Base-by-base conservation (phyloP, 2,329 filamentous ascomycete species). In the Pestalotiopsis sp. region DNA sequence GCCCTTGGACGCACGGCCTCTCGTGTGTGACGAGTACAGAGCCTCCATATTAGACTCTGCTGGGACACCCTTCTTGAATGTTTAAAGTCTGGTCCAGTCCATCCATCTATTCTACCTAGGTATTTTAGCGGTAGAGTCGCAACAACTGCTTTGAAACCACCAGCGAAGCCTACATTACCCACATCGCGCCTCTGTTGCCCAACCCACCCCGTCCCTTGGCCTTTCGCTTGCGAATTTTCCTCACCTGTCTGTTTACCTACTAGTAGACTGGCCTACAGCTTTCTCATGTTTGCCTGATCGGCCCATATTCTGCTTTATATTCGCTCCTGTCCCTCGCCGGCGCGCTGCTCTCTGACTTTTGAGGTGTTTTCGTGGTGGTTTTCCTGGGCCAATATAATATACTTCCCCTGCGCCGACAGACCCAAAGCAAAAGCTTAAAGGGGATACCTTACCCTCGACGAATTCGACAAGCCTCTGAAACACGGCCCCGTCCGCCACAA, bases 71-170 rank as follows among this genome's bases (percentile, higher is more conserved):
- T 49, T 49, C 17, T 36, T 25, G 20, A 20, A 65, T 20, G 62
- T 38, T 40, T 65, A 65, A 65, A 38, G 45, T 25, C 49, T 36
- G 64, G 64, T 58, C 64, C 64, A 66, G 52, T 45, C 49, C 64
- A 56, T 58, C 41, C 31, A 25, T 38, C 60, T n/a, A 63, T 12
- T 12, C 31, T 36, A 36, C 31, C 31, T 36, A 36, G 7, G 31
- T 36, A 36, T 36, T 25, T 25, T 45, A 65, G 62, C 40, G 38
- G 41, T 20, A 49, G 62, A 38, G 49, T 52, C 62, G 36, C 36
- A 13, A 52, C 38, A 40, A 41, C 27, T 57, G 59, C 64, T 66
- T 36, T 66, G 64, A 66, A 66, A 66, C 64, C 40, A 25, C 64
- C n/a, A 65, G 25, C 23, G 11, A 12, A 49, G 49, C 45, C 25